Evolutionary conservation across 352 stramenopile genomes (phyloP).

Genomic region (Albugo laibachii): DNA sequence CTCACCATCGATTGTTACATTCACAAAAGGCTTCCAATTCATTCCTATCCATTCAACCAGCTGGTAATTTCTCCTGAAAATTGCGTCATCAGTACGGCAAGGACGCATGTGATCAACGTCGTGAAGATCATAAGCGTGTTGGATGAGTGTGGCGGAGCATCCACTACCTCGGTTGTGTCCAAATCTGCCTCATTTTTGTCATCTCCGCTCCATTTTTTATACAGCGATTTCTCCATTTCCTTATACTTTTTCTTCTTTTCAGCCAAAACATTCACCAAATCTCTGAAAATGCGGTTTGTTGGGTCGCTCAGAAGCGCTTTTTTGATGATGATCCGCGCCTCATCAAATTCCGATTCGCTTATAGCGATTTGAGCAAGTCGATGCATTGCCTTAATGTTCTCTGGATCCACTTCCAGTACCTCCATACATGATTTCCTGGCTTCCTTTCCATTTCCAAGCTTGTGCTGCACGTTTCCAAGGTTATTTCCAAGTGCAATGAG

Average conservation of each 20-base stretch:
- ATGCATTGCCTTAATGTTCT: slow-evolving; percentile 69
- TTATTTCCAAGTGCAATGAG: slow-evolving; percentile 66
- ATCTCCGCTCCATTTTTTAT: slow-evolving; percentile 28
- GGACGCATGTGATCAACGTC: too few relatives aligned
- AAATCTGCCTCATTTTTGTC: slow-evolving; percentile 1
- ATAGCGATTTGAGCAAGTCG: slow-evolving; percentile 44
- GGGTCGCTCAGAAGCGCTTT: slow-evolving; percentile 44
- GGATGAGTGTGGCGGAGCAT: too few relatives aligned
- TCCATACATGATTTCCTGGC: slow-evolving; percentile 56
- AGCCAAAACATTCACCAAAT: slow-evolving; percentile 40
- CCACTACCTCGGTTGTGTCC: background rate
- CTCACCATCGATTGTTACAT: too few relatives aligned
- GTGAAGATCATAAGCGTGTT: too few relatives aligned
- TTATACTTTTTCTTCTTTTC: slow-evolving; percentile 45
- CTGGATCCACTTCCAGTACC: slow-evolving; percentile 46
- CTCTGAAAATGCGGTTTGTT: slow-evolving; percentile 37
- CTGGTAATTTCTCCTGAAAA: too few relatives aligned
- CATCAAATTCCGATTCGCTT: slow-evolving; percentile 50
- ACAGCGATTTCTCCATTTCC: slow-evolving; percentile 36
- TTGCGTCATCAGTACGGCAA: too few relatives aligned
- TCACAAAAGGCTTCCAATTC: too few relatives aligned
- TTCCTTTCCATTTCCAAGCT: slow-evolving; percentile 51
- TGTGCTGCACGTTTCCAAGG: slow-evolving; percentile 64
- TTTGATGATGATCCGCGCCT: slow-evolving; percentile 31
- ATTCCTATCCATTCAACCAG: too few relatives aligned